These are phyloP conservation scores for Talaromyces liani DNA, from an alignment of 495 filamentous ascomycete species.

Conservation along the genomic window DNA sequence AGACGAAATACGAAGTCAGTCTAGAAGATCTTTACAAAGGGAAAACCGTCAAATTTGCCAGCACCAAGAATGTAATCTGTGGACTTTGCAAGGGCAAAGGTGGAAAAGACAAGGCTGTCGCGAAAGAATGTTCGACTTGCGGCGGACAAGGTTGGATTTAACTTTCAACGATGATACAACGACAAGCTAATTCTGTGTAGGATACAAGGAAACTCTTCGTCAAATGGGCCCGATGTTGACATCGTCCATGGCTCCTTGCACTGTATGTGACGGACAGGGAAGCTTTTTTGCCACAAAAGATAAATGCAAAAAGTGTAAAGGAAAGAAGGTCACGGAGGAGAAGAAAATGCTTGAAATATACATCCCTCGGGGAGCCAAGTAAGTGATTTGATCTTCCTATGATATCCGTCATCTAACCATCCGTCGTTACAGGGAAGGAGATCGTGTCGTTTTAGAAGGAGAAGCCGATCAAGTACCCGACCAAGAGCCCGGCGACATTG, in stretches of 20 bases:
- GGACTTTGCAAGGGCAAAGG: conserved; percentile 78
- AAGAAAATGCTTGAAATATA: conserved; percentile 95
- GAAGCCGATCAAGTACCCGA: conserved; percentile 93
- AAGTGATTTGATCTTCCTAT: conserved; percentile 10
- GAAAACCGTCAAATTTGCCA: conserved; percentile 92
- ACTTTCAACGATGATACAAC: background rate
- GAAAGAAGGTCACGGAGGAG: conserved; percentile 67
- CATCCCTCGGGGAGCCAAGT: conserved; percentile 80
- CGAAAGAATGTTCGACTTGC: conserved; percentile 78
- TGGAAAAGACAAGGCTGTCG: conserved; percentile 85
- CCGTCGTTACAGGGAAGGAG: conserved; percentile 53
- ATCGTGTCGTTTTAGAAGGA: conserved; percentile 81
- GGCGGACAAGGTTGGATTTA: conserved; percentile 53
- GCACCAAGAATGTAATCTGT: conserved; percentile 88
- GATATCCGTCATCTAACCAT: conserved; percentile 14
- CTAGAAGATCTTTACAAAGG: conserved; percentile 96
- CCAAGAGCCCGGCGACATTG: conserved; percentile 84
- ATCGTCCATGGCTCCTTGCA: conserved; percentile 64
- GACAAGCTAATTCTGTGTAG: conserved; percentile 21
- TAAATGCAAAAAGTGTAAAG: conserved; percentile 97
- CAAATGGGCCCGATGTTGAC: conserved; percentile 77
- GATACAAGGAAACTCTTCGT: conserved; percentile 62
- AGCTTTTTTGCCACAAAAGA: conserved; percentile 88
- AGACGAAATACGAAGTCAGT: conserved; percentile 82
- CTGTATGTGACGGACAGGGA: conserved; percentile 72